Evolutionary conservation across 1,139 yeast genomes (phyloP), one percentile per base, ranked within the genome.

Genomic region (Kodamaea arcana): DNA sequence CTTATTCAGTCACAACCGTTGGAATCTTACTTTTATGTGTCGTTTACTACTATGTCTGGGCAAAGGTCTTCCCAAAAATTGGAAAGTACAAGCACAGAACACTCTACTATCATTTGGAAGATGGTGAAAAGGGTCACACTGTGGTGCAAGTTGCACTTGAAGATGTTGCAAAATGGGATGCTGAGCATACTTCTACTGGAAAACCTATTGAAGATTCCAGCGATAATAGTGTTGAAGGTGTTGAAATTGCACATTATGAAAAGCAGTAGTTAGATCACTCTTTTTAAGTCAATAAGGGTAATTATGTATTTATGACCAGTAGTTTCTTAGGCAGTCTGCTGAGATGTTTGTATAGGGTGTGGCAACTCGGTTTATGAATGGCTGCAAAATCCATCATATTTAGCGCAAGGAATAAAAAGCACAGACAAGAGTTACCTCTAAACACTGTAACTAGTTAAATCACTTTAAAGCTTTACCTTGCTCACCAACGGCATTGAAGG

Each of bases 41-140:
- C 37, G 3, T 63, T 58, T 43, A 37, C 28, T 67, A 65, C 41
- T 46, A 50, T 34, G 40, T 65, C 3, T 67, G 72, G 74, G 60
- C 61, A 4, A 51, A 46, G 23, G 37, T 65, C 9, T 48, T 65
- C 27, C 73, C 73, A 18, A 50, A 45, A n/a, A 6, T 56, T n/a
- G 59, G 56, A 6, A 47, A 50, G 1, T 67, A 65, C 43, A 47
- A 42, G 15, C 69, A 63, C 42, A 54, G 72, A 44, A 48, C 50
- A 15, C 47, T 48, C 18, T 44, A 42, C 29, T 67, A 62, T 38
- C 31, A 39, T 8, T 54, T 63, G 40, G 60, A 50, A 9, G 63
- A 60, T 34, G 72, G 72, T 15, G 74, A 63, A 37, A 40, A 37
- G 14, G 73, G 72, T 8, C 65, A 67, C 35, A 60, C 60, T 6